Percentiles rank a stretch among this genome's conserved stretches.
These are phyloP conservation scores for Globisporangium mamillatum DNA, from an alignment of 352 stramenopile genomes.

Conservation along the genomic window DNA sequence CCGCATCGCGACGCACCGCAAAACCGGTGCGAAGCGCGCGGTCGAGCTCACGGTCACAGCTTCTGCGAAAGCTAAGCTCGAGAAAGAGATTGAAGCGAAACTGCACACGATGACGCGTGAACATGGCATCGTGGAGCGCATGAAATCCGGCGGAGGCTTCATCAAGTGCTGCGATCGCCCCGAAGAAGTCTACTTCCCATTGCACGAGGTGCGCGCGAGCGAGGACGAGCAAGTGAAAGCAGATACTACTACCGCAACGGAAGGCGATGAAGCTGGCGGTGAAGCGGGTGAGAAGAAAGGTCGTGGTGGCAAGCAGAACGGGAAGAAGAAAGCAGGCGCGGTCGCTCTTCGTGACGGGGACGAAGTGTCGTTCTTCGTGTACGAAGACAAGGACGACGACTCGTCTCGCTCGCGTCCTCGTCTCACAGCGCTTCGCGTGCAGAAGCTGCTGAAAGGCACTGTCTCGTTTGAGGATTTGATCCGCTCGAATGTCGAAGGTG, in stretches of 20 bases:
- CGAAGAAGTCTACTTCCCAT: slow-evolving; percentile 71
- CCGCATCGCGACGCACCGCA: slow-evolving; percentile 67
- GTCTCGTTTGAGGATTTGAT: slow-evolving; percentile 70
- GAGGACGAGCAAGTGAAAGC: background rate
- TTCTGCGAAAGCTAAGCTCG: slow-evolving; percentile 59
- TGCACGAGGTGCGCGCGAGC: slow-evolving; percentile 56
- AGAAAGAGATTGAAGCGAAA: slow-evolving; percentile 70
- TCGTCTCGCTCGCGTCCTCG: slow-evolving; percentile 26
- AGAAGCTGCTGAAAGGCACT: slow-evolving; percentile 49
- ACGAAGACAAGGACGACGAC: slow-evolving; percentile 59
- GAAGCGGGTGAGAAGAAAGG: slow-evolving; percentile 5
- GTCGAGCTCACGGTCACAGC: slow-evolving; percentile 58
- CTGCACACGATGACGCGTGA: slow-evolving; percentile 54
- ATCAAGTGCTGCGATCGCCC: slow-evolving; percentile 67
- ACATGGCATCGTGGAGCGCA: slow-evolving; percentile 49
- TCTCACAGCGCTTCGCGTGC: slow-evolving; percentile 65
- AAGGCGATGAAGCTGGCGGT: slow-evolving; percentile 18
- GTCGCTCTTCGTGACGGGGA: slow-evolving; percentile 49
- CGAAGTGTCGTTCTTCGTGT: slow-evolving; percentile 79
- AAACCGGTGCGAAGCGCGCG: slow-evolving; percentile 58
- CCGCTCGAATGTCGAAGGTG: slow-evolving; percentile 48
- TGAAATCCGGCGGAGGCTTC: slow-evolving; percentile 66
- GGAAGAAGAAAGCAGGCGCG: slow-evolving; percentile 4
- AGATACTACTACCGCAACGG: slow-evolving; percentile 1
- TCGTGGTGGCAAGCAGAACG: slow-evolving; percentile 15